Evolutionary conservation across 2,329 filamentous ascomycete species (phyloP).

Genomic region (Lasiodiplodia sp.): DNA sequence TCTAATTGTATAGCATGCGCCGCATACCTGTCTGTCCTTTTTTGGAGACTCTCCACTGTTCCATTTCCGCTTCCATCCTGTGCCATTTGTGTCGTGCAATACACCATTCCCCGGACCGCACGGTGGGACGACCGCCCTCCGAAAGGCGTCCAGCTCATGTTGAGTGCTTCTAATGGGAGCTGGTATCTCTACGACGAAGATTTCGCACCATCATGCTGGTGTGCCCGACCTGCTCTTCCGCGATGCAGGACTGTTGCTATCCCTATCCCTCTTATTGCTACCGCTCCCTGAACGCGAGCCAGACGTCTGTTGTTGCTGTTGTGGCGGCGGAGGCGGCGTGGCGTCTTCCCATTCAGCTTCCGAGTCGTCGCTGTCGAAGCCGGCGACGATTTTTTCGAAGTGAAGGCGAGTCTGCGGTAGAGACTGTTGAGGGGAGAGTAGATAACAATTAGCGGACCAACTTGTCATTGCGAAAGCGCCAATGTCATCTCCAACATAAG

Average conservation of each 20-base stretch:
- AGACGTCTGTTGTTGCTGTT: constrained; percentile 3
- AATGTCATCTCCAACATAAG: too few relatives aligned
- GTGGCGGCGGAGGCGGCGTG: constrained; percentile 11
- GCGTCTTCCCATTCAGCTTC: constrained; percentile 30
- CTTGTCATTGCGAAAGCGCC: neutral
- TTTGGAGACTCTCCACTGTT: neutral
- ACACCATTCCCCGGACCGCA: neutral
- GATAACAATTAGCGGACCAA: neutral
- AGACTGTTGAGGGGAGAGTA: constrained; percentile 36
- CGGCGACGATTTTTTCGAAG: constrained; percentile 43
- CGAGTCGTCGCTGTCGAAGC: constrained; percentile 33
- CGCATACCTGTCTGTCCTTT: neutral
- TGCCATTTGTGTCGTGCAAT: neutral
- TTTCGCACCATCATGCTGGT: neutral
- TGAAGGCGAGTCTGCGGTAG: constrained; percentile 41
- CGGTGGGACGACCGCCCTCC: neutral
- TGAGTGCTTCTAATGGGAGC: neutral
- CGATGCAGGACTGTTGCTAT: constrained; percentile 12
- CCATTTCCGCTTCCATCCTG: neutral
- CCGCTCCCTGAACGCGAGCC: constrained; percentile 2
- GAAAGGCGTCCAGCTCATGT: neutral
- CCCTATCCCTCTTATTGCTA: constrained; percentile 16
- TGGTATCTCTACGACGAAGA: neutral
- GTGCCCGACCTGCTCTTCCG: constrained; percentile 10
- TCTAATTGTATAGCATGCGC: neutral